Percentiles rank a stretch among this genome's conserved stretches.
Conservation (phyloP, 2,329 filamentous ascomycete species). For the Trichoderma brevicompactum region DNA sequence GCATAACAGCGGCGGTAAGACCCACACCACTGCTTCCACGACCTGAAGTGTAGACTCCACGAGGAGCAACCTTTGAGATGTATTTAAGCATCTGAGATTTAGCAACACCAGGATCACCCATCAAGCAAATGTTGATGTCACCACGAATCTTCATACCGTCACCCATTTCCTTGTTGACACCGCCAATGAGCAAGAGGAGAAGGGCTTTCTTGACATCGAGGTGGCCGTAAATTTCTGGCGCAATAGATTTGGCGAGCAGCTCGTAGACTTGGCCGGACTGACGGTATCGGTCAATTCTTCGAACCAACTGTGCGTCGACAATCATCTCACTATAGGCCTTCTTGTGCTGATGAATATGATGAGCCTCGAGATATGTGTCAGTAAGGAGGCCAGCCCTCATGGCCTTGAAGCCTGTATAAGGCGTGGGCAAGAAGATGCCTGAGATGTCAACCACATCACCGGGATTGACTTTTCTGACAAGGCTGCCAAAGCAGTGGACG, state of each 20-base stretch:
- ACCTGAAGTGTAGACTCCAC: constrained; percentile 83
- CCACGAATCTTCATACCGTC: constrained; percentile 99
- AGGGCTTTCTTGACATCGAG: constrained; percentile 97
- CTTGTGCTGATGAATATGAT: constrained; percentile 93
- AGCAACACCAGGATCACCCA: constrained; percentile 99
- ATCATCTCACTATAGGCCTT: constrained; percentile 94
- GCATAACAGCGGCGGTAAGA: constrained; percentile 82
- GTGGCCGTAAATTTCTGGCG: constrained; percentile 95
- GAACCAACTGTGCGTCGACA: constrained; percentile 77
- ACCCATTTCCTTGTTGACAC: constrained; percentile 94
- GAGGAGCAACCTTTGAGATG: constrained; percentile 95
- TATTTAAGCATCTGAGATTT: constrained; percentile 99
- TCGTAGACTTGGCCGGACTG: constrained; percentile 93
- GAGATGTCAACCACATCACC: constrained; percentile 93
- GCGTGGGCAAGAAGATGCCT: constrained; percentile 94
- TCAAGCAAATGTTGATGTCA: constrained; percentile 97
- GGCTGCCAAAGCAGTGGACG: constrained; percentile 82
- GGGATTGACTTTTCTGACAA: constrained; percentile 86
- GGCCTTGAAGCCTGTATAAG: constrained; percentile 98
- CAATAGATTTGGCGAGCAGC: constrained; percentile 92
- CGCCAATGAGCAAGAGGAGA: constrained; percentile 91
- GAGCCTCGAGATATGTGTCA: constrained; percentile 95
- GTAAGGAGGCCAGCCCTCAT: constrained; percentile 96
- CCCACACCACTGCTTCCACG: constrained; percentile 81
- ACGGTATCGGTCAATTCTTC: constrained; percentile 83